These are phyloP conservation scores for Eleusine indica DNA, from an alignment of 176 grass and related monocot genomes.

Conservation along the genomic window DNA sequence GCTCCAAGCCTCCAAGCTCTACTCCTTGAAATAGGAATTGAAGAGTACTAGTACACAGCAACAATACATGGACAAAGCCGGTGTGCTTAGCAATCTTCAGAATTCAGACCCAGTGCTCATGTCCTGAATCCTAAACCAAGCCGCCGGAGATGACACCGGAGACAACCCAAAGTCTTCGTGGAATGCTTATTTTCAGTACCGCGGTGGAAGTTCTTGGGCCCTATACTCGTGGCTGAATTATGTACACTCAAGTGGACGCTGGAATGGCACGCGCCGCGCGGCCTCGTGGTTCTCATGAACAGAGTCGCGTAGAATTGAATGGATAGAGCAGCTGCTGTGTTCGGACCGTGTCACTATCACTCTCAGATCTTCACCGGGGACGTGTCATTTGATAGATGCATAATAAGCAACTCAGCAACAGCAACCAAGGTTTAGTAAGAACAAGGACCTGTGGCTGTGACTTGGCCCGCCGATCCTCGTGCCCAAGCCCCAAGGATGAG, in stretches of 20 bases:
- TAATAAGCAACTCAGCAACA: constrained; percentile 12
- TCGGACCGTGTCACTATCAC: background rate
- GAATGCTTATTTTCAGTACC: constrained; percentile 24
- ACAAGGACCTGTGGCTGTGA: background rate
- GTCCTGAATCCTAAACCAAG: constrained; percentile 27
- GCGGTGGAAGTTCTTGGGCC: background rate
- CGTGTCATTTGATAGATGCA: constrained; percentile 22
- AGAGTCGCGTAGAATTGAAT: constrained; percentile 7
- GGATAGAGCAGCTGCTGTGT: background rate
- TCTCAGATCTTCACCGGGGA: background rate
- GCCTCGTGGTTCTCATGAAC: constrained; percentile 22
- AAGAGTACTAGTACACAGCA: background rate
- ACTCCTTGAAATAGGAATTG: background rate
- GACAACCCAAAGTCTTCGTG: constrained; percentile 11
- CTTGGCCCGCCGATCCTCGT: background rate
- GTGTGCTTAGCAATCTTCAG: background rate
- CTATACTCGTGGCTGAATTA: constrained; percentile 28
- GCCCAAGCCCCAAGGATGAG: background rate
- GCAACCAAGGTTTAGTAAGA: background rate
- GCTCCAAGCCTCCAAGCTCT: background rate
- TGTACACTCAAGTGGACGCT: constrained; percentile 48
- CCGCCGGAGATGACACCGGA: constrained; percentile 11
- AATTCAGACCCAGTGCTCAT: background rate
- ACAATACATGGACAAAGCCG: background rate
- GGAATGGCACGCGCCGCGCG: constrained; percentile 5